These are phyloP conservation scores for Musa schizocarpa DNA, from an alignment of 176 grass and related monocot species.

Conservation along the genomic window DNA sequence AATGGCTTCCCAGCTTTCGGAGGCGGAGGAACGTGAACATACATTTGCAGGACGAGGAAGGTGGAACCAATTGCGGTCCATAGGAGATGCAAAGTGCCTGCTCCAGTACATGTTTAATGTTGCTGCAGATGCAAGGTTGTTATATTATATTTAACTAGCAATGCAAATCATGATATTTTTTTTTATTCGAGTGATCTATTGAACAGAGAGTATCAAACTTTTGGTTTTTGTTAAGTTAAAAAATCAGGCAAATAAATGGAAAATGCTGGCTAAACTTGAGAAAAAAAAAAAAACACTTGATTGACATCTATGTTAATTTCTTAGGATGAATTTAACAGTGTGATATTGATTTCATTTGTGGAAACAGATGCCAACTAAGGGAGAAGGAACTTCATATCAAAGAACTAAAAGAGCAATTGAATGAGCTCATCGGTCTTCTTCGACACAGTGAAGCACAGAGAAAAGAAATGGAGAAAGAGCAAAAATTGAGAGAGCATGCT, in stretches of 20 bases:
- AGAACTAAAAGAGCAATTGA: constrained; percentile 94
- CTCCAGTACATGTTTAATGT: constrained; percentile 75
- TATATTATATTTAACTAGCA: too few species aligned
- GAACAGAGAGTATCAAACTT: too few species aligned
- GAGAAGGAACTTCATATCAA: constrained; percentile 82
- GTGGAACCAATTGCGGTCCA: constrained; percentile 85
- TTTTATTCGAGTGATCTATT: too few species aligned
- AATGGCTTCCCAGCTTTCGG: constrained; percentile 93
- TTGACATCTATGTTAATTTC: not conserved
- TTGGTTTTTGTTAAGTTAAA: too few species aligned
- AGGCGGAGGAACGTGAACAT: constrained; percentile 97
- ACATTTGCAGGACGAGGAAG: constrained; percentile 66
- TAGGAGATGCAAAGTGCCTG: constrained; percentile 85
- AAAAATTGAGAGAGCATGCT: constrained; percentile 68
- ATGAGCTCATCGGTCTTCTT: constrained; percentile 76
- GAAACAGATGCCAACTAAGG: constrained; percentile 61
- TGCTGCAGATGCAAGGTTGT: constrained; percentile 46
- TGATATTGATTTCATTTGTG: constrained; percentile 2
- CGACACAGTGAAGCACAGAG: constrained; percentile 68
- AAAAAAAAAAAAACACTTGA: too few species aligned
- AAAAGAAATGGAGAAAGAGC: constrained; percentile 77
- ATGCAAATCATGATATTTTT: too few species aligned
- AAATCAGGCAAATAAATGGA: too few species aligned
- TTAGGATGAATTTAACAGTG: not conserved
- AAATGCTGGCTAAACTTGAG: too few species aligned